Evolutionary conservation across 1,284 basidiomycete genomes (phyloP).

Genomic region (Wallemia mellicola): DNA sequence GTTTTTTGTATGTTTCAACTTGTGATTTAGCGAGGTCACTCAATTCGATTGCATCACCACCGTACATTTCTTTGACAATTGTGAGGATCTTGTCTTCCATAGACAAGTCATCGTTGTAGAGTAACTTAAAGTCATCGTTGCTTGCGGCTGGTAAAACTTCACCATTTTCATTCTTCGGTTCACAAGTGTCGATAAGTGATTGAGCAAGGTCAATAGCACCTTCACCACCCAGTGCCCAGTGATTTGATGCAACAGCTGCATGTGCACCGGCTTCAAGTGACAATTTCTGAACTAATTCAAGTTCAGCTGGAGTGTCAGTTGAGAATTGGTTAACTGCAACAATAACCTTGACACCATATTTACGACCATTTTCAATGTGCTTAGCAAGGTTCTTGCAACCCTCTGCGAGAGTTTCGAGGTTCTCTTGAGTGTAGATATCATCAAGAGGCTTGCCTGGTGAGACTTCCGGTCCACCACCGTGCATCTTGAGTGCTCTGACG

Average conservation of each 20-base stretch:
- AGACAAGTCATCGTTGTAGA: constrained; percentile 11
- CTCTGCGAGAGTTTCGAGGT: constrained; percentile 62
- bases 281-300: constrained; percentile 51
- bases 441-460: constrained; percentile 81
- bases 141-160: constrained; percentile 30
- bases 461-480: constrained; percentile 90
- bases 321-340: constrained; percentile 86
- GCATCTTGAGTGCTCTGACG: constrained; percentile 94
- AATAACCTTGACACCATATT: constrained; percentile 89
- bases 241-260: constrained; percentile 77
- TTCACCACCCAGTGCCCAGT: constrained; percentile 79
- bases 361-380: constrained; percentile 83
- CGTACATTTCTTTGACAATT: constrained; percentile 69
- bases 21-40: constrained; percentile 57
- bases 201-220: constrained; percentile 65
- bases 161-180: constrained; percentile 43
- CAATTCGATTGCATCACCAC: constrained; percentile 60
- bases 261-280: constrained; percentile 68
- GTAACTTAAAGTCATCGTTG: constrained; percentile 42
- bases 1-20: constrained; percentile 66
- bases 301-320: constrained; percentile 67
- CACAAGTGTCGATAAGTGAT: constrained; percentile 55
- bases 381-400: constrained; percentile 78
- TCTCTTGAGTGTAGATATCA: constrained; percentile 79
- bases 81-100: constrained; percentile 64